A percentile compares a stretch with the other conserved stretches of the same genome.
Evolutionary conservation across 2,329 filamentous ascomycete species (phyloP).

Genomic region (Xenosphaeropsis pyriputrescens): DNA sequence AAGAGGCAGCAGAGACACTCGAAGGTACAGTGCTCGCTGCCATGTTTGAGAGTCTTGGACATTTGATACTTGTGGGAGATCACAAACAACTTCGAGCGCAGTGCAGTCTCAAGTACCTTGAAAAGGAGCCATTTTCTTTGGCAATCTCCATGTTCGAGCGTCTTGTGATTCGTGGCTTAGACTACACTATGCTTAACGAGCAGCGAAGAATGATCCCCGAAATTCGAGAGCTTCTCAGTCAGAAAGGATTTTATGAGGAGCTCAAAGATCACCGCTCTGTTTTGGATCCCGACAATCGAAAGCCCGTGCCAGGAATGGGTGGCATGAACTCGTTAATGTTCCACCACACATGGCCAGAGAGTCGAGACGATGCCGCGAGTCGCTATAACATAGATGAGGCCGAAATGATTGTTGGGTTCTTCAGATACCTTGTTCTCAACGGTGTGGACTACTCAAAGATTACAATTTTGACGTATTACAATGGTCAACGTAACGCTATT

Average conservation of each 20-base stretch:
- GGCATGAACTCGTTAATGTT: conserved; percentile 45
- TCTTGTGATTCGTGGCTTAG: conserved; percentile 40
- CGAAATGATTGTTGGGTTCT: conserved; percentile 60
- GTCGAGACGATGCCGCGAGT: conserved; percentile 45
- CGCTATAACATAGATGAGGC: conserved; percentile 60
- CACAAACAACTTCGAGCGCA: conserved; percentile 52
- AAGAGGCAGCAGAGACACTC: conserved; percentile 51
- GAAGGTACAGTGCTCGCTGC: conserved; percentile 40
- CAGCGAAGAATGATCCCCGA: conserved; percentile 60
- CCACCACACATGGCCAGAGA: conserved; percentile 50
- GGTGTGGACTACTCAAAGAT: conserved; percentile 45
- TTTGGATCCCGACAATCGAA: conserved; percentile 31
- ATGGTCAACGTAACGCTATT: conserved; percentile 61
- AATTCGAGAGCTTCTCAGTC: conserved; percentile 41
- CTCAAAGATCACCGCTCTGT: conserved; percentile 44
- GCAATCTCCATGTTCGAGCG: conserved; percentile 57
- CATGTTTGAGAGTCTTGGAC: conserved; percentile 45
- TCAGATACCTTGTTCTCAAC: conserved; percentile 57
- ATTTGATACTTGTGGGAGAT: conserved; percentile 54
- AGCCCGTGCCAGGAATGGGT: conserved; percentile 47
- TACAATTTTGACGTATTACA: conserved; percentile 79
- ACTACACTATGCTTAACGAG: conserved; percentile 35
- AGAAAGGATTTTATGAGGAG: conserved; percentile 37
- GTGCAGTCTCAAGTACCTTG: conserved; percentile 37
- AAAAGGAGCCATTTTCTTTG: conserved; percentile 40